Base-by-base conservation (phyloP, 2,329 filamentous ascomycete genomes). In the Fusarium cicatricum region DNA sequence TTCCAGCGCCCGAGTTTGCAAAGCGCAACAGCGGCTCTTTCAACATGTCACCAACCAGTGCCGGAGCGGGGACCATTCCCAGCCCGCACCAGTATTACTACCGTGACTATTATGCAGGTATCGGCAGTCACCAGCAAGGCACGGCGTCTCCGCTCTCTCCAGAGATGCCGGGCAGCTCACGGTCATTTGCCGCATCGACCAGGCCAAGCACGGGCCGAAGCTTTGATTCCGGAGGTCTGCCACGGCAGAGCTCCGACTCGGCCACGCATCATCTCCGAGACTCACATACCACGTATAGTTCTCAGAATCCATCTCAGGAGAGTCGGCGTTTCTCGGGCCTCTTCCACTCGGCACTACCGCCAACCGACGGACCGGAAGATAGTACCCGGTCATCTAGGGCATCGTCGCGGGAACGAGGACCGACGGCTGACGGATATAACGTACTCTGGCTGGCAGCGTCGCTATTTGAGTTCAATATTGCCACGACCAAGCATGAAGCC, bases 401-500 rank as follows among this genome's bases (percentile, higher is more conserved):
- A 26, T 87, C 85, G 5, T 87, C 84, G 12, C 78, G 80, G n/a
- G 85, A 87, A 65, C 80, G 84, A 33, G 80, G 73, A 39, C 79
- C 79, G 46, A 78, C 75, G 33, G 76, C 78, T 21, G 79, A 83
- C 44, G 82, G 86, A 17, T 89, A 88, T 61, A 90, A 88, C 52
- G 86, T 97, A 8, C 79, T 98, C 39, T 99, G 96, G 82, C 82
- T 97, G 15, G 95, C 93, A 12, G 95, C 94, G 16, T 96, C 91
- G 67, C 83, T 98, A 28, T 98, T 97, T 71, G 93, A 98, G 74
- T 99, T 98, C 78, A 96, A 97, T 70, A 98, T 98, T 70, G 91
- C 94, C 70, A 91, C 90, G 19, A 90, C 92, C 21, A 91, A 96
- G 67, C 88, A 91, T 53, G 95, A 98, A 77, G 94, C 90, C 56